Conservation (phyloP, 2,329 filamentous ascomycete species). For the Paradendryphiella salina region DNA sequence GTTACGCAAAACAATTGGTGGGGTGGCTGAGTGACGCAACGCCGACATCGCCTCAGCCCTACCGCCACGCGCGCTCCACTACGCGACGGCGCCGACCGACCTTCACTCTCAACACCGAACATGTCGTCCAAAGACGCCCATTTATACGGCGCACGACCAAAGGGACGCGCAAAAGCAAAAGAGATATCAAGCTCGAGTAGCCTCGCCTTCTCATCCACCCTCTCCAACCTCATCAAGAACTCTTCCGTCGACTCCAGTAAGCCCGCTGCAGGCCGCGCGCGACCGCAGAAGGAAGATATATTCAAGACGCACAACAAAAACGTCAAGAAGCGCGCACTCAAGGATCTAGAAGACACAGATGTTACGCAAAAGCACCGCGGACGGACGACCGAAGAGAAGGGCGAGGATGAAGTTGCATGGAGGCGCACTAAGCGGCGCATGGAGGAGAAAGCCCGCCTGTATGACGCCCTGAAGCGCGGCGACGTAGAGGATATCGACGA, state of each 20-base stretch:
- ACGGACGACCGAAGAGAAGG: slow-evolving; percentile 59
- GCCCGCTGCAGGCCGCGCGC: slow-evolving; percentile 55
- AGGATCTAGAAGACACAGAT: slow-evolving; percentile 59
- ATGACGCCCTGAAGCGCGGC: slow-evolving; percentile 88
- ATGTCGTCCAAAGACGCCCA: slow-evolving; percentile 59
- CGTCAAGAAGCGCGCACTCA: slow-evolving; percentile 63
- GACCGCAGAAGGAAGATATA: slow-evolving; percentile 67
- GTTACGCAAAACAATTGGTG: slow-evolving; percentile 24
- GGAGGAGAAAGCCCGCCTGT: slow-evolving; percentile 86
- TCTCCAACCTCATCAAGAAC: slow-evolving; percentile 73
- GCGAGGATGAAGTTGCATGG: slow-evolving; percentile 60
- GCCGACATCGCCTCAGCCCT: slow-evolving; percentile 33
- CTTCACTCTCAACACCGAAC: slow-evolving; percentile 8
- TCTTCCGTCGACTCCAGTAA: slow-evolving; percentile 52
- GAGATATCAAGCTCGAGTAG: slow-evolving; percentile 70
- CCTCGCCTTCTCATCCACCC: slow-evolving; percentile 84
- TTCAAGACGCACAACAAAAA: slow-evolving; percentile 69
- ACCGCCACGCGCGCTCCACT: slow-evolving; percentile 9
- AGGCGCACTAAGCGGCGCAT: slow-evolving; percentile 76
- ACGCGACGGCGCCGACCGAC: slow-evolving; percentile 2
- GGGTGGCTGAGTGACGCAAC: slow-evolving; percentile 24
- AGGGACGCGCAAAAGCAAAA: slow-evolving; percentile 58
- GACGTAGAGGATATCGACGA: slow-evolving; percentile 68
- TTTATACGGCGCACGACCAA: slow-evolving; percentile 77
- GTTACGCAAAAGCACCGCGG: slow-evolving; percentile 65